Evolutionary conservation across 2,329 filamentous ascomycete species (phyloP), one percentile per base, ranked within the genome.

Genomic region (Fusarium pseudocircinatum): DNA sequence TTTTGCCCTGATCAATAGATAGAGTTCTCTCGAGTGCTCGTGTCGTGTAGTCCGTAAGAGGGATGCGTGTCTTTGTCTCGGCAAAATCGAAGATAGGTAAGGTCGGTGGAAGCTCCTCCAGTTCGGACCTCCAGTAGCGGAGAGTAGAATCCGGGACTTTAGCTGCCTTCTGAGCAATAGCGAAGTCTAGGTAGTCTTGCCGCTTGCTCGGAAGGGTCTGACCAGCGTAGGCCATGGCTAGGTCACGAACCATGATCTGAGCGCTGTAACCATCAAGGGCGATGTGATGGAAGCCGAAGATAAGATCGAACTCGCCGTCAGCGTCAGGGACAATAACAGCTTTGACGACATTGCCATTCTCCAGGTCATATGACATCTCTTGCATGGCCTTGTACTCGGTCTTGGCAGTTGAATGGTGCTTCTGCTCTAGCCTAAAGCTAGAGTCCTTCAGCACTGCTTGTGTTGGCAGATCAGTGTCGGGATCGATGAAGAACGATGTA

Each of bases 71-170:
- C 40, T 66, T 63, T 1, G 37, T 16, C 24, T 43, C 57, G 16
- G 58, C 57, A 37, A 71, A 69, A 28, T 63, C 57, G 11, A 71
- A 46, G 10, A 71, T 11, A 2, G 69, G 47, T 0, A 71, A 37
- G 6, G 66, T 50, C 6, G 60, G 26, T 13, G 69, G 66, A 6
- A 34, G 16, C 11, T 62, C 42, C 11, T 50, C 10, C 6, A 71
- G 66, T 18, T 71, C 66, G 2, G 39, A 32, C 28, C 61, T 61
- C 69, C 69, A 71, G 47, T 60, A 66, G 10, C 22, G 15, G 11
- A 71, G 24, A 20, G 32, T 58, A 34, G 26, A 18, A 8, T 20
- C 18, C 4, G 42, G 14, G 7, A 40, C n/a, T 18, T 40, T 34
- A 15, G 42, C 8, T 18, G 13, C 18, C 18, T 63, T 63, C n/a